Base-by-base conservation (phyloP, 768 basidiomycete species). In the Obba rivulosa region DNA sequence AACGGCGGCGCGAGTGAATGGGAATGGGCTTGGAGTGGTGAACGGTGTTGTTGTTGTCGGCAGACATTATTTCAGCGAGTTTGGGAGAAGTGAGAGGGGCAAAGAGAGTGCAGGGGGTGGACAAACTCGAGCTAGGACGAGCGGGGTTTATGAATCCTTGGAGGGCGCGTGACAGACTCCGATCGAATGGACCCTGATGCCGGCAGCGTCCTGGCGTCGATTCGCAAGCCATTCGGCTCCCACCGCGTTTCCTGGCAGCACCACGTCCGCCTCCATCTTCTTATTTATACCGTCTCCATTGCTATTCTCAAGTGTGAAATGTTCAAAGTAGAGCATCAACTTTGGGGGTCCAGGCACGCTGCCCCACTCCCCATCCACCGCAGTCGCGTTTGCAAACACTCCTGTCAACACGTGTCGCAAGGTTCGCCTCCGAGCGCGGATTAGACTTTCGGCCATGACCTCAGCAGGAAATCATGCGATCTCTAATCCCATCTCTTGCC, bases 11-110 rank as follows among this genome's bases (percentile, higher is more conserved):
- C 40, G 67, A 60, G 25, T 74, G 69, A 58, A 85, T 80, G 47
- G 82, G 73, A 59, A 89, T 88, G 43, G 86, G 86, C 38, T 76
- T 74, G 18, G 85, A 80, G 63, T 70, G 84, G 34, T 72, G 75
- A n/a, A 65, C 51, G 56, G 54, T 61, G 54, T 65, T 64, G 42
- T 66, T 50, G 43, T 46, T 45, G 58, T 56, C 52, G 50, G 45
- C 22, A 24, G 62, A 45, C 62, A 60, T 61, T 38, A 22, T 43
- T 48, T 48, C 21, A 45, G 36, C 23, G 43, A 8, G 36, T 38
- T 13, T 34, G 21, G 13, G 7, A 5, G 25, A 4, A 10, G 21
- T 31, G 28, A 1, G 48, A 52, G 37, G 18, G 51, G 22, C 10
- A 21, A 31, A 20, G 43, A 38, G 49, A 42, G 28, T 14, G 41